Evolutionary conservation across 805 yeast genomes (phyloP).

Genomic region (Yamadazyma sp.): DNA sequence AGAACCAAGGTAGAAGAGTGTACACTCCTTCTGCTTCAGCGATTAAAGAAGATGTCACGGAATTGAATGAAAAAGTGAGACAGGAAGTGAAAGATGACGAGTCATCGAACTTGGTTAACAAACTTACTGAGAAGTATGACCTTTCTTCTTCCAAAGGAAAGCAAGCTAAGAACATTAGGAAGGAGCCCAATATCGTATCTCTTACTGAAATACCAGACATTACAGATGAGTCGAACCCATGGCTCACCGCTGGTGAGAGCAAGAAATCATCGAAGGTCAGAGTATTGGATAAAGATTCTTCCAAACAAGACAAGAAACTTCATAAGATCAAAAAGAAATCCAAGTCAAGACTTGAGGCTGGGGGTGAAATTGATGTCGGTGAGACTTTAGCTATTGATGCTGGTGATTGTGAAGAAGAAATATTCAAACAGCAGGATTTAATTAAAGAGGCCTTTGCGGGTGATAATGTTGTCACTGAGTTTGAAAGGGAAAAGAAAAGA

Average conservation of each 20-base stretch:
- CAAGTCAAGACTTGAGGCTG: conserved; percentile 17
- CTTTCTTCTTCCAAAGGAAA: background rate
- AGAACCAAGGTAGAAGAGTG: conserved; percentile 77
- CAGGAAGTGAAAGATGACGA: conserved; percentile 54
- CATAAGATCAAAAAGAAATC: conserved; percentile 41
- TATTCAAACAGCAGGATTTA: conserved; percentile 74
- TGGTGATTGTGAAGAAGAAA: conserved; percentile 30
- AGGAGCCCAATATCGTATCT: conserved; percentile 9
- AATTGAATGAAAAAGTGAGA: conserved; percentile 32
- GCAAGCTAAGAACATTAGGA: background rate
- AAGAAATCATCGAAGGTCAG: conserved; percentile 32
- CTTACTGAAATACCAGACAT: conserved; percentile 9
- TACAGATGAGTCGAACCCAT: conserved; percentile 29
- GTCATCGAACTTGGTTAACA: conserved; percentile 43
- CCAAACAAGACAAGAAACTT: conserved; percentile 39
- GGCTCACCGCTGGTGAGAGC: conserved; percentile 28
- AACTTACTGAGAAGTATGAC: conserved; percentile 27
- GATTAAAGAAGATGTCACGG: conserved; percentile 37
- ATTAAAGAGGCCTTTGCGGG: conserved; percentile 96
- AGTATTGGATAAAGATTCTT: conserved; percentile 36
- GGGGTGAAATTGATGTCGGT: conserved; percentile 47
- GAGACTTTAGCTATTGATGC: conserved; percentile 45
- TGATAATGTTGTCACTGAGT: conserved; percentile 85
- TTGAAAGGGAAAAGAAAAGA: conserved; percentile 71
- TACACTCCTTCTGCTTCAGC: conserved; percentile 64